Evolutionary conservation across 2,329 filamentous ascomycete species (phyloP), one percentile per base, ranked within the genome.

Genomic region (Trichoderma afroharzianum): DNA sequence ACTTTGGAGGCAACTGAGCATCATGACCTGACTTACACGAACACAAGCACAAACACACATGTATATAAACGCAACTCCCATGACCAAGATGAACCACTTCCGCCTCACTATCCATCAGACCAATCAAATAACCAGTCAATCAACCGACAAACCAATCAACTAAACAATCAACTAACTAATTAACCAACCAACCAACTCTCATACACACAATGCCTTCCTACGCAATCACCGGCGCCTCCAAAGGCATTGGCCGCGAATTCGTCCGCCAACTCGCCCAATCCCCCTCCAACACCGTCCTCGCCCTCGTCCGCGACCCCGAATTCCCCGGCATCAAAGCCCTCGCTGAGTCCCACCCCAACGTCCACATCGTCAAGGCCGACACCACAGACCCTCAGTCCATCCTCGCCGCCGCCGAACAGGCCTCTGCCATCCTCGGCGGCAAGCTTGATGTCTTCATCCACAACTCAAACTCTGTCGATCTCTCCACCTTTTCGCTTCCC

Each of bases 371-470:
- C 71, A 74, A 78, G 61, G 80, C 73, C 63, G 80, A 83, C 71
- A 72, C 82, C n/a, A 76, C 75, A 33, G 74, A 79, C 62, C 77
- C 77, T 32, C 73, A 77, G 18, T 80, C 77, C 30, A 77, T 83
- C 59, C 77, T 76, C 18, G 78, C 75, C n/a, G 81, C 81, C 18
- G 81, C 81, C 21, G 74, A 76, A 2, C 73, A 76, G 36, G 75
- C 77, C 18, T 73, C 79, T 14, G 68, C 74, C n/a, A 75, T 83
- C 70, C 81, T 80, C 6, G 77, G 75, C 26, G 81, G 81, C 33
- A 78, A 73, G 28, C 77, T 84, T 24, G 83, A 85, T 74, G 79
- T 82, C 59, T 74, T 85, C 18, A 81, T 85, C 72, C 79, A 82
- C 15, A 80, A 79, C 24, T 80, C 79, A 55, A 76, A 80, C 61